Base-by-base conservation (phyloP, 208 protist species). In the Trypanosoma cruzi region DNA sequence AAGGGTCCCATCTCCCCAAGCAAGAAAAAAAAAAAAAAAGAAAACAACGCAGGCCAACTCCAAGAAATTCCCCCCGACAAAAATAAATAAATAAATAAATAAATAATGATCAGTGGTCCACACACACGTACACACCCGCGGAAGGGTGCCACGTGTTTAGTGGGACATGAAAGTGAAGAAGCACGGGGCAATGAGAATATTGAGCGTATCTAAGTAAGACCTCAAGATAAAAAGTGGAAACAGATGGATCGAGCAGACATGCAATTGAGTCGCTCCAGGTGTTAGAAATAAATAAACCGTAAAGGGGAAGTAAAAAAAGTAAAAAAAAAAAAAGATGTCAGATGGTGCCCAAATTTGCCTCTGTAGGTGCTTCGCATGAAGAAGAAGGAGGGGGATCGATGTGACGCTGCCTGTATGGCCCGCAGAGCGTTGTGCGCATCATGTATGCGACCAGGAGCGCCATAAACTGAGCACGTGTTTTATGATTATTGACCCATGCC, bases 401-500 rank as follows among this genome's bases (percentile, higher is more conserved):
- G 56, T 60, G 64, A 24, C 58, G 58, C 40, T 76, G 71, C 44
- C 48, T 63, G 37, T 69, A 61, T 14, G 71, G 71, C 14, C 71
- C 71, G 52, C 63, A 71, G 2, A 76, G 56, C 28, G 71, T 76
- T 50, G 53, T 66, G 11, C 49, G 44, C 71, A 76, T 76, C 50
- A 65, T 57, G 37, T 71, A 71, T 11, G 63, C 62, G 13, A 76
- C 37, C 5, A 76, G 13, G 0, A 76, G 57, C 29, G 71, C 55
- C 64, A 76, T 65, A 48, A 71, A 68, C 49, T 71, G 71, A 28
- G 71, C 71, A 26, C 71, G 71, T 34, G 57, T 62, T 40, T 76
- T 76, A 8, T 64, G 63, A 26, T 61, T 63, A 48, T 66, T 76
- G 5, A 76, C 37, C 62, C 71, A 76, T 29, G 62, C 46, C 10